Evolutionary conservation across 2,329 filamentous ascomycete genomes (phyloP), one percentile per base, ranked within the genome.

Genomic region (Chaetomiaceae sp.): DNA sequence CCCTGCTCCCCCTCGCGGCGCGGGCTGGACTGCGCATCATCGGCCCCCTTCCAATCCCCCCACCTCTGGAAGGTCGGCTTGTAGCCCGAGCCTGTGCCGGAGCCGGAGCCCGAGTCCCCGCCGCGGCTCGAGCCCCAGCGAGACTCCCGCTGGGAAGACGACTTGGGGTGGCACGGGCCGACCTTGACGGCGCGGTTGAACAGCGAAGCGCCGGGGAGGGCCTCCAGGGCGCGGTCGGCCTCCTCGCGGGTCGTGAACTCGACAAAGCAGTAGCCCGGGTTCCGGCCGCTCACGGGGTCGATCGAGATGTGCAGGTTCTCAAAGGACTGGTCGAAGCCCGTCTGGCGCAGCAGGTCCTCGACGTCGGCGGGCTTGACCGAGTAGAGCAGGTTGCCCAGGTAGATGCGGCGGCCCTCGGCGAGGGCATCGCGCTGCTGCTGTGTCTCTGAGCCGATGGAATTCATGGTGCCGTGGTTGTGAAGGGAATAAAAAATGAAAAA

Each of bases 201-300:
- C 27, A 88, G 69, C 12, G 73, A 68, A 17, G 70, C 71, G 16
- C 76, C 77, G 49, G 78, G 71, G 38, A 88, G 68, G 12, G 74
- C 70, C n/a, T 66, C 61, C 63, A 87, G 79, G 2, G 81, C 82
- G 2, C 65, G 65, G 4, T 78, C 72, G 3, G 84, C 84, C 25
- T 79, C 71, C 23, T 79, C 78, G 40, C 73, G 73, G 41, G 72
- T 74, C 40, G 67, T 66, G 51, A 89, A 79, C 60, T 89, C 85
- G 40, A 88, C 79, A 59, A 89, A 89, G 69, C 85, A 89, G 68
- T 87, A 88, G 33, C 82, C 85, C 0, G 84, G 84, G 63, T 88
- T 89, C 39, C 84, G 74, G 35, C 77, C 79, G 25, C 78, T 85
- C 65, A 85, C 80, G 1, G 82, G 78, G 60, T 89, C 84, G 47